Conservation (phyloP, 2,329 filamentous ascomycete genomes). For the Botrytis squamosa region DNA sequence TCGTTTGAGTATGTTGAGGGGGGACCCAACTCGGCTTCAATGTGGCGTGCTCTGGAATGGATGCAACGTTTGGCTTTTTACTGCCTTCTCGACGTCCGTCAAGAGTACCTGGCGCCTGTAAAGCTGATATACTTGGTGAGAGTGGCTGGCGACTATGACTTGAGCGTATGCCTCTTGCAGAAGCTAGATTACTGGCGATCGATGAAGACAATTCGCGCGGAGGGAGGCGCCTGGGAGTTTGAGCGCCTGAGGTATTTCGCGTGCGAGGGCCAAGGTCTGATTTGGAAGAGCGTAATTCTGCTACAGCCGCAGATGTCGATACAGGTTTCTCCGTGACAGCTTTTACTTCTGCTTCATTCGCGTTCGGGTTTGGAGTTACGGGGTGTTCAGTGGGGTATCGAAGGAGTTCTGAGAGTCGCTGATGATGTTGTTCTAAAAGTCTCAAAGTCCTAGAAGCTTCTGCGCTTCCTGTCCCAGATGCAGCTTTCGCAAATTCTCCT, state of each 20-base stretch:
- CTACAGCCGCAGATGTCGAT: constrained; percentile 37
- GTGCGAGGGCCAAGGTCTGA: constrained; percentile 36
- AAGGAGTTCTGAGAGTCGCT: constrained; percentile 76
- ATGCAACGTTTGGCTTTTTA: constrained; percentile 52
- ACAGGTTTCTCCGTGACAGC: constrained; percentile 34
- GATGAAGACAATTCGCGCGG: constrained; percentile 73
- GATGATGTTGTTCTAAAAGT: constrained; percentile 85
- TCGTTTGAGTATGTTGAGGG: constrained; percentile 41
- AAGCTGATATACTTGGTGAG: constrained; percentile 70
- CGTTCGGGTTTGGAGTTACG: constrained; percentile 25
- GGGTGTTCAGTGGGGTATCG: constrained; percentile 55
- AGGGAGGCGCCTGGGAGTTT: constrained; percentile 43
- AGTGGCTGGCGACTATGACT: constrained; percentile 65
- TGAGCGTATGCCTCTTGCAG: constrained; percentile 74
- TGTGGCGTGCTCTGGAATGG: constrained; percentile 51
- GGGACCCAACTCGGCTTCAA: constrained; percentile 52
- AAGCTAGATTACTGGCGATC: constrained; percentile 84
- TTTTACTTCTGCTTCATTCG: constrained; percentile 35
- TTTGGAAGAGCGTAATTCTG: constrained; percentile 38
- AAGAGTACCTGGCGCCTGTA: constrained; percentile 70
- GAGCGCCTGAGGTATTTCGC: constrained; percentile 32
- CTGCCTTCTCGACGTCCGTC: constrained; percentile 53
- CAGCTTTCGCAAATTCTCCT: constrained; percentile 81
- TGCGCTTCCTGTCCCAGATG: constrained; percentile 63
- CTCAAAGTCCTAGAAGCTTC: constrained; percentile 81